Conservation (phyloP, 164 flowering plant genomes). For the Nelumbo lutea region DNA sequence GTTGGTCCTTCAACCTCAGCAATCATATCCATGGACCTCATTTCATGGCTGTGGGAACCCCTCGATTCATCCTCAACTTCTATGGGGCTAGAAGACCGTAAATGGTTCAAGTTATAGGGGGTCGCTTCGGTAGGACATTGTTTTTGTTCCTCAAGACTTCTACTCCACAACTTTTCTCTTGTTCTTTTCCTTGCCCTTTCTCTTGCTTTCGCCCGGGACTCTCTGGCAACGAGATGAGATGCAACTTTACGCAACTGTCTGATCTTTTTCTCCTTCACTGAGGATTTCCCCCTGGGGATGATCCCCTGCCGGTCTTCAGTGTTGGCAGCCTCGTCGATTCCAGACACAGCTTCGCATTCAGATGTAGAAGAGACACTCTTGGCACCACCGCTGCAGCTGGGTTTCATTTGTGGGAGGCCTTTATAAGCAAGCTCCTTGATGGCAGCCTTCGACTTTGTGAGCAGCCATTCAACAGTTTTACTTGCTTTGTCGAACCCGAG, state of each 20-base stretch:
- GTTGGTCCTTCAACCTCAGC: conserved; percentile 20
- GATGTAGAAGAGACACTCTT: conserved; percentile 32
- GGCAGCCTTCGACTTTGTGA: conserved; percentile 40
- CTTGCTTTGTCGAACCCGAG: conserved; percentile 71
- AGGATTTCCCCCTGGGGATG: conserved; percentile 3
- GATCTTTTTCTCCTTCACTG: conserved; percentile 15
- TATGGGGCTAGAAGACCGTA: conserved; percentile 12
- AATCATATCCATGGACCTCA: conserved; percentile 18
- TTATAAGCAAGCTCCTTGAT: conserved; percentile 35
- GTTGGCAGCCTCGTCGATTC: conserved; percentile 13
- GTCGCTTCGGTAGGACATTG: not conserved
- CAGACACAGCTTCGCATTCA: conserved; percentile 41
- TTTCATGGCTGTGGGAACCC: conserved; percentile 18
- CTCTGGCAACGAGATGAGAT: conserved; percentile 24
- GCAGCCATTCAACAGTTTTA: conserved; percentile 69
- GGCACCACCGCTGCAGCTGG: conserved; percentile 1
- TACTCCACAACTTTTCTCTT: conserved; percentile 25
- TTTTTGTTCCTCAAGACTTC: conserved; percentile 10
- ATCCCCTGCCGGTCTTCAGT: not conserved
- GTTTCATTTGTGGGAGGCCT: conserved; percentile 7
- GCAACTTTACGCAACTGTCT: conserved; percentile 15
- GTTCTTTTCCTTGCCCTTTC: conserved; percentile 56
- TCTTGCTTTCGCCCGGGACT: conserved; percentile 48
- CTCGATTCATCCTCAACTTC: conserved; percentile 26
- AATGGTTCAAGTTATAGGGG: conserved; percentile 5